Evolutionary conservation across 257 asterid species (phyloP), one percentile per base, ranked within the genome.

Genomic region (Perilla frutescens): DNA sequence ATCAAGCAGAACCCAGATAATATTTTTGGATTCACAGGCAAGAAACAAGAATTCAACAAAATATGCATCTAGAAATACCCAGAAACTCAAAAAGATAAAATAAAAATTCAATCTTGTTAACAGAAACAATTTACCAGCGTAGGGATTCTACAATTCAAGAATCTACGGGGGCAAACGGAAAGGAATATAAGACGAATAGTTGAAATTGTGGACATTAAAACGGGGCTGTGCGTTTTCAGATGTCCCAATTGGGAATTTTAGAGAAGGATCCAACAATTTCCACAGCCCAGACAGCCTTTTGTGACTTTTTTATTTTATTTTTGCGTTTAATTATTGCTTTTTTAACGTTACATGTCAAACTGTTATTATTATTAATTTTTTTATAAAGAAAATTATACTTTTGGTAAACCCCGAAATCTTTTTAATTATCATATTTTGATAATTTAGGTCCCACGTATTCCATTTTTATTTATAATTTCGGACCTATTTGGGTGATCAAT

Each of bases 41-140:
- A 53, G 40, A 32, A 81, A 37, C 73, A 65, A 62, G 62, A 66
- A 59, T 26, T 75, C 70, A 51, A 55, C 43, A 66, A 32, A n/a
- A 43, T 41, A 47, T 9, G 55, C 70, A 73, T 45, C 72, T 73
- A 69, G 29, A 69, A 41, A 63, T 8, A 40, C 62, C 55, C 66
- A 13, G 6, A 66, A 50, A 64, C 62, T 59, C 1, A 9, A 14
- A 54, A 36, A 3, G 4, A 1, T n/a, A 11, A 4, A 41, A 10
- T 1, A 1, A 6, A 47, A 71, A 55, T 15, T 4, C 41, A 26
- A 37, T 36, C 20, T 56, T 26, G 47, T 55, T 15, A 41, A 10
- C 45, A 29, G 31, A 43, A 67, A 54, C 13, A 20, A 37, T 51
- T 57, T 68, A 79, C 76, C 82, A 8, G 72, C 32, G 74, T 29